A percentile compares a stretch with the other conserved stretches of the same genome.
Conservation (phyloP, 768 basidiomycete species). For the Podaxis sp. region DNA sequence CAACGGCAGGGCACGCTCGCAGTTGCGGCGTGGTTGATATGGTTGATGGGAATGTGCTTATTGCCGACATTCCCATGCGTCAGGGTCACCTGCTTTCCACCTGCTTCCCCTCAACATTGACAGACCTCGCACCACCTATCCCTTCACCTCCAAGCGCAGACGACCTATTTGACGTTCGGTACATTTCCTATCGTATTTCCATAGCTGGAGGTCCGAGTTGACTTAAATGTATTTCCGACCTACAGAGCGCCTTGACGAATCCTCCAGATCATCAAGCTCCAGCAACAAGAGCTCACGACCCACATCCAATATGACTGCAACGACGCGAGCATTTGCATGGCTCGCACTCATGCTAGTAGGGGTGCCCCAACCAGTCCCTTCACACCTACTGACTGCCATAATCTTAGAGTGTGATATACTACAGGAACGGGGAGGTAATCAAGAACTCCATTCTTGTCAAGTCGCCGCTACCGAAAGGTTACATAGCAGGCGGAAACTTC, state of each 20-base stretch:
- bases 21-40: no score
- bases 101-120: neutral
- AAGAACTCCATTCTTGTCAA: conserved; percentile 41
- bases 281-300: neutral
- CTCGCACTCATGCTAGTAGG: conserved; percentile 5
- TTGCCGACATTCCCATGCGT: conserved; percentile 7
- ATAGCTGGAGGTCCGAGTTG: neutral
- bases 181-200: neutral
- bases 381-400: neutral
- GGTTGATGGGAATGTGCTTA: neutral
- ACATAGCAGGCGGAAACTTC: conserved; percentile 52
- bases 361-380: neutral
- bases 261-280: neutral
- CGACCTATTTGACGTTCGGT: neutral
- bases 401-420: conserved; percentile 41
- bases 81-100: neutral
- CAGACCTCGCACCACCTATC: neutral
- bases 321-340: conserved; percentile 6
- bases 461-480: conserved; percentile 47
- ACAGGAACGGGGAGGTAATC: conserved; percentile 41
- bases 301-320: neutral
- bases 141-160: neutral
- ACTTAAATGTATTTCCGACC: neutral
- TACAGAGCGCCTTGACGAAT: neutral
- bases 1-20: no score